These are phyloP conservation scores for Hirsutella thompsonii DNA, from an alignment of 2,329 filamentous ascomycete species.

Conservation along the genomic window DNA sequence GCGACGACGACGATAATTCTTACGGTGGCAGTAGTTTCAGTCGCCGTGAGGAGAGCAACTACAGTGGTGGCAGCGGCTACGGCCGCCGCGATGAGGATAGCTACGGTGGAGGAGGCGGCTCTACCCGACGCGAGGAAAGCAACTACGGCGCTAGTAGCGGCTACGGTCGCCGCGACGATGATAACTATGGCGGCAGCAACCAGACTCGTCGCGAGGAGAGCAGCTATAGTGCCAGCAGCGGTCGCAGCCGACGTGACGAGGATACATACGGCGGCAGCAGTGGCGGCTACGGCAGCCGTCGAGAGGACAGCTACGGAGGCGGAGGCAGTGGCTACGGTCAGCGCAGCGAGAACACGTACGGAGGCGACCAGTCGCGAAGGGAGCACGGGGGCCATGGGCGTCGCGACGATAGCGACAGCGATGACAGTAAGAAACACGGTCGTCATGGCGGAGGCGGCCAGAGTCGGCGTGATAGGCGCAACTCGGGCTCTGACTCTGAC, in stretches of 20 bases:
- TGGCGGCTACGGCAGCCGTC: conserved; percentile 1
- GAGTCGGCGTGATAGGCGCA: neutral
- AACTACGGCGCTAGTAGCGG: conserved; percentile 1
- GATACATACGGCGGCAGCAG: conserved; percentile 5
- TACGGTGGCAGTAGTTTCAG: conserved; percentile 9
- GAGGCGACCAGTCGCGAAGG: neutral
- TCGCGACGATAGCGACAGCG: neutral
- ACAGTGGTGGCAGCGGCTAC: conserved; percentile 1
- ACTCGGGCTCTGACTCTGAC: neutral
- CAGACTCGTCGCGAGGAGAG: too few relatives aligned
- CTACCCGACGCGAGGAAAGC: conserved; percentile 2
- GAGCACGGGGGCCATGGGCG: neutral
- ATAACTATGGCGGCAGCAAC: conserved; percentile 3
- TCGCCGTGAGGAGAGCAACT: conserved; percentile 10
- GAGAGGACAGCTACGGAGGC: conserved; percentile 5
- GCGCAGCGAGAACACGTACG: neutral
- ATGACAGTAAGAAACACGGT: neutral
- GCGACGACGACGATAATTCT: conserved; percentile 5
- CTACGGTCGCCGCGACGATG: conserved; percentile 5
- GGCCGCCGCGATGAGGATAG: conserved; percentile 6
- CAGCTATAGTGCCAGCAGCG: neutral
- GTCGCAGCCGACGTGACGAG: conserved; percentile 4
- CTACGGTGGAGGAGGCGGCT: conserved; percentile 8
- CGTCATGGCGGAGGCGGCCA: neutral
- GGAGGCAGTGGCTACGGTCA: conserved; percentile 1